Evolutionary conservation across 441 rosid genomes (phyloP).

Genomic region (Arabidopsis hybrid): DNA sequence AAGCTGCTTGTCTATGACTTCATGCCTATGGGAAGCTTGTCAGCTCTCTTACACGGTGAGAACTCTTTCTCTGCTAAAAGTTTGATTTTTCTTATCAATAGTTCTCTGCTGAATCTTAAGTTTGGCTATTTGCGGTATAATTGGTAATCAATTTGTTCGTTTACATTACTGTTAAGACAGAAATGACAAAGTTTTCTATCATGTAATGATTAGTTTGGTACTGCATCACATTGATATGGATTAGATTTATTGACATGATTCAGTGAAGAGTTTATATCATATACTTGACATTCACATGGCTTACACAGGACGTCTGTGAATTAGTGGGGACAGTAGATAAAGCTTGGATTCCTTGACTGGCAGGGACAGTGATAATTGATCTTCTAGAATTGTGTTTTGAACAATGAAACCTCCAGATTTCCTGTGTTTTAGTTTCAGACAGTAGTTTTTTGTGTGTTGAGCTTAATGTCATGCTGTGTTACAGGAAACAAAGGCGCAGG

Average conservation of each 20-base stretch:
- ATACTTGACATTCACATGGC: slow-evolving; percentile 3
- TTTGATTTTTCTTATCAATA: slow-evolving; percentile 36
- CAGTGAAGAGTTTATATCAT: not conserved
- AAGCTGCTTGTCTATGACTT: slow-evolving; percentile 96
- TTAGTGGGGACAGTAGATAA: not conserved
- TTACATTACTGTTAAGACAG: not conserved
- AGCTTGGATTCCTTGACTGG: not conserved
- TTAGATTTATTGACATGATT: slow-evolving; percentile 6
- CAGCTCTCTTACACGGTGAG: slow-evolving; percentile 97
- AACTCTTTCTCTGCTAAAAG: slow-evolving; percentile 10
- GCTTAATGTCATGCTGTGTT: slow-evolving; percentile 1
- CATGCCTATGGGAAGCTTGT: slow-evolving; percentile 96
- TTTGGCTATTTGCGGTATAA: not conserved
- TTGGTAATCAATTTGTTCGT: not conserved
- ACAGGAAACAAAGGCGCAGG: slow-evolving; percentile 95
- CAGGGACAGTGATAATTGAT: not conserved
- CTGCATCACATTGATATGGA: too few species aligned
- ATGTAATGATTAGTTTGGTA: not conserved
- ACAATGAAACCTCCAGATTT: not conserved
- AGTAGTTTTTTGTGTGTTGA: slow-evolving; percentile 10
- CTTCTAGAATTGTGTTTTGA: slow-evolving; percentile 4
- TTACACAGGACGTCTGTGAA: not conserved
- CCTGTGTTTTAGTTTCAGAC: slow-evolving; percentile 2
- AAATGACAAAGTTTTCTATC: not conserved
- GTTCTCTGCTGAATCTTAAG: slow-evolving; percentile 26